Conservation (phyloP, 139 green algal genomes). For the Pedinophyceae sp. region DNA sequence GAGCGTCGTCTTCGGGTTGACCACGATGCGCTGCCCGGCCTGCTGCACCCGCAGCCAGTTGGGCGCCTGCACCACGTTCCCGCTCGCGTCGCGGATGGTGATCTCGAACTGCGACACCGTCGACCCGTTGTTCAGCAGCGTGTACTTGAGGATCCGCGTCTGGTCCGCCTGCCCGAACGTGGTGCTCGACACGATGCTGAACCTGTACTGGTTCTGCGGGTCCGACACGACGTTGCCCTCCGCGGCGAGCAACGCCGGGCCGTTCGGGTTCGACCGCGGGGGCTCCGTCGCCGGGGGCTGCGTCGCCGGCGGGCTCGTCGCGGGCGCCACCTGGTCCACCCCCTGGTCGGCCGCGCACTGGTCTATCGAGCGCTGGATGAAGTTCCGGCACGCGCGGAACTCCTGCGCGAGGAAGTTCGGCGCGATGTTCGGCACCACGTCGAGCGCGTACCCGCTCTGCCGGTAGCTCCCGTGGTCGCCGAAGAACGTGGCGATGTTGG, state of each 20-base stretch:
- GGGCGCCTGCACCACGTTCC: no score
- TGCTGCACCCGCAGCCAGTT: no score
- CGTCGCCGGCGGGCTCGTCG: neutral
- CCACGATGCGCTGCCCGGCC: no score
- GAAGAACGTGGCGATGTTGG: neutral
- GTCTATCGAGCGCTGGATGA: constrained; percentile 5
- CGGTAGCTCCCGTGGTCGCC: constrained; percentile 6
- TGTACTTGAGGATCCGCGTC: neutral
- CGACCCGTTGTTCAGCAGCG: neutral
- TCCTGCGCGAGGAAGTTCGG: constrained; percentile 1
- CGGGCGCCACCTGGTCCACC: neutral
- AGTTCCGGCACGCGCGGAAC: constrained; percentile 1
- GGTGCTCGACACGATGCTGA: neutral
- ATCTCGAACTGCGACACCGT: no score
- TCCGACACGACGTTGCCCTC: neutral
- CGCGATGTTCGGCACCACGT: constrained; percentile 17
- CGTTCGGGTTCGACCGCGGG: neutral
- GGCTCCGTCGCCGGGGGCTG: neutral
- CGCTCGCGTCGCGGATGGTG: no score
- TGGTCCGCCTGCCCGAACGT: neutral
- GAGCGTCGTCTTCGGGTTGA: no score
- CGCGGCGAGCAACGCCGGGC: neutral
- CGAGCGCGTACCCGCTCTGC: constrained; percentile 15
- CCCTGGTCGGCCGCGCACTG: constrained; percentile 2
- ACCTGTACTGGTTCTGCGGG: neutral